These are phyloP conservation scores for Tremellales sp. DNA, from an alignment of 1,284 basidiomycete species.

Conservation along the genomic window DNA sequence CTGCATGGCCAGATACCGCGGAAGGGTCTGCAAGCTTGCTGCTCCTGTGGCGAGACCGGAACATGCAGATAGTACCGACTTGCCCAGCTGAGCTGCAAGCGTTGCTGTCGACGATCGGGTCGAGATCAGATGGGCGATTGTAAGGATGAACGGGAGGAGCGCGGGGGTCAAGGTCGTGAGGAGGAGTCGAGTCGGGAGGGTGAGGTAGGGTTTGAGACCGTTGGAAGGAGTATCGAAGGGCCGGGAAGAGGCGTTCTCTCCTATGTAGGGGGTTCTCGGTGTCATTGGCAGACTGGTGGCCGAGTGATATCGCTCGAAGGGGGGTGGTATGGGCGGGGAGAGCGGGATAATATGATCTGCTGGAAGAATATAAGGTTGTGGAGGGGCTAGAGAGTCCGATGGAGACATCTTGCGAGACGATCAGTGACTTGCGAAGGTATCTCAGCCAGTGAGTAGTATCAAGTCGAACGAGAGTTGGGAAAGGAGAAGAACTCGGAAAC, in stretches of 20 bases:
- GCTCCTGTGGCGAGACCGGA: constrained; percentile 76
- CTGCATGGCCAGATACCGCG: constrained; percentile 77
- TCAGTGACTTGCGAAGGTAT: too few species aligned
- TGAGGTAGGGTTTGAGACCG: constrained; percentile 71
- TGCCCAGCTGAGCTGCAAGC: constrained; percentile 67
- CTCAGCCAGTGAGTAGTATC: too few species aligned
- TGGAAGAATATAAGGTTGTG: constrained; percentile 14
- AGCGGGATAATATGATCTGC: constrained; percentile 32
- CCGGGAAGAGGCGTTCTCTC: constrained; percentile 11
- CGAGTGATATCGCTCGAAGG: constrained; percentile 29
- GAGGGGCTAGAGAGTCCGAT: constrained; percentile 14
- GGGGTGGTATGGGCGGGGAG: constrained; percentile 29
- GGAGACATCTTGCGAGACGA: neutral
- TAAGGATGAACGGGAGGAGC: constrained; percentile 78
- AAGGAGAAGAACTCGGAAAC: too few species aligned
- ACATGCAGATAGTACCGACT: constrained; percentile 70
- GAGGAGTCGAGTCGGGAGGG: constrained; percentile 73
- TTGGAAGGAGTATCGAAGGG: constrained; percentile 7
- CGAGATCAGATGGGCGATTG: constrained; percentile 72
- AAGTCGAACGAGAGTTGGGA: too few species aligned
- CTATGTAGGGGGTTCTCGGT: constrained; percentile 31
- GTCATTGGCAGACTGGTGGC: constrained; percentile 30
- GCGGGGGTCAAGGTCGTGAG: constrained; percentile 65
- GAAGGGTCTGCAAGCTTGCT: constrained; percentile 74
- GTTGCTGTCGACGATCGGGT: constrained; percentile 61